Evolutionary conservation across 305 asterid species (phyloP), one percentile per base, ranked within the genome.

Genomic region (Caryopteris hybrid): DNA sequence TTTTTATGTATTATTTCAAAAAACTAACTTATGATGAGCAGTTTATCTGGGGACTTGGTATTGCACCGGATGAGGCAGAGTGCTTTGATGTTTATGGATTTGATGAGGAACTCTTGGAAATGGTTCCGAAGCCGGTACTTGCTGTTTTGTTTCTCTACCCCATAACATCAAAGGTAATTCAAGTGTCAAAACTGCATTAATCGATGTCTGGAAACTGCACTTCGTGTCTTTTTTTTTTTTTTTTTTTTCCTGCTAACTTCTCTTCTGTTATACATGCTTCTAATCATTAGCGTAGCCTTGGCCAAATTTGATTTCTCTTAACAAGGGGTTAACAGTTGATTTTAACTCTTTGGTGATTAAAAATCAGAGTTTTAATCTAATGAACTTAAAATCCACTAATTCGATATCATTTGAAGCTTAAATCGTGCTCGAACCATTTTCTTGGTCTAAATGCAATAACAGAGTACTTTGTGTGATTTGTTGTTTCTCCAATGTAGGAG

Each of bases 1-100:
- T 23, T n/a, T n/a, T 12, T 42, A 14, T n/a, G 2, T n/a, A n/a
- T n/a, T n/a, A n/a, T n/a, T n/a, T n/a, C n/a, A n/a, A 42, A 22
- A 33, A 36, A 17, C 38, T 46, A 31, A 42, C 16, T 72, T 76
- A 52, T 52, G 75, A 59, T 47, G 77, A 70, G 69, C 89, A 91
- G 99, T 94, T 91, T 79, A 72, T 94, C 3, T 88, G 96, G 96
- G 97, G 97, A 14, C 96, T 91, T 66, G 99, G 99, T 56, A 92
- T 91, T 39, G 74, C 80, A 29, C 79, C 84, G 14, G 83, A 74
- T 1, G 90, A 86, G 86, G 96, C 84, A 6, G 96, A 89, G 87
- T 94, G 98, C 84, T 80, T 48, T 70, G 97, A 94, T 83, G 99
- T 94, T 54, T 89, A 86, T 73, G 99, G 99, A 59, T 87, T 94